phyloP scores from a whole-genome alignment of 306 rosid genomes.

The Vigna unguiculata region DNA sequence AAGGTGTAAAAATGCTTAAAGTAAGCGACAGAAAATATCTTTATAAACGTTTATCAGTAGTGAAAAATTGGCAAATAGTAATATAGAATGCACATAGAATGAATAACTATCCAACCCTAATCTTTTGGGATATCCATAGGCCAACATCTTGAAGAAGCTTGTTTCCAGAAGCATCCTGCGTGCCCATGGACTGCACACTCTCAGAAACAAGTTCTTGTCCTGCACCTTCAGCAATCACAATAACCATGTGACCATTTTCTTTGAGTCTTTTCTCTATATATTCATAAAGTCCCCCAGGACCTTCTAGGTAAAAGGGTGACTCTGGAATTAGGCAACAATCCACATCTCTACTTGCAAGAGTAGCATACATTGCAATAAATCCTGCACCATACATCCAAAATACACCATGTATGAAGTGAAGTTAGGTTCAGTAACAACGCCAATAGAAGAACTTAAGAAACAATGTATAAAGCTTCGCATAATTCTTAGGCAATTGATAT shows the following conservation, averaged over 20 bases:
- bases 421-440: conserved; percentile 11
- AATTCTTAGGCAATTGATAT: conserved; percentile 20
- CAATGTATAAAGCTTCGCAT: conserved; percentile 16
- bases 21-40: conserved; percentile 13
- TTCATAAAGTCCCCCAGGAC: conserved; percentile 90
- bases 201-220: conserved; percentile 88
- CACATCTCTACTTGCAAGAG: conserved; percentile 97
- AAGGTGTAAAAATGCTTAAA: conserved; percentile 22
- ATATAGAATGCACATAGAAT: conserved; percentile 16
- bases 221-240: conserved; percentile 98
- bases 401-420: conserved; percentile 11
- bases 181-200: conserved; percentile 50
- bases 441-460: conserved; percentile 12
- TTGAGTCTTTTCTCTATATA: conserved; percentile 71
- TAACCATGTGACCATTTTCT: conserved; percentile 95
- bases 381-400: conserved; percentile 61
- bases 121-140: conserved; percentile 82
- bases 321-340: conserved; percentile 99
- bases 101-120: conserved; percentile 60
- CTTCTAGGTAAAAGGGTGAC: conserved; percentile 92
- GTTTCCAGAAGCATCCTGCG: conserved; percentile 93
- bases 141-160: conserved; percentile 93
- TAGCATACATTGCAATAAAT: conserved; percentile 92
- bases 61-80: not conserved
- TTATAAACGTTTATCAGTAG: not conserved